These are phyloP conservation scores for Blastomyces percursus DNA, from an alignment of 2,329 filamentous ascomycete species.

Conservation along the genomic window DNA sequence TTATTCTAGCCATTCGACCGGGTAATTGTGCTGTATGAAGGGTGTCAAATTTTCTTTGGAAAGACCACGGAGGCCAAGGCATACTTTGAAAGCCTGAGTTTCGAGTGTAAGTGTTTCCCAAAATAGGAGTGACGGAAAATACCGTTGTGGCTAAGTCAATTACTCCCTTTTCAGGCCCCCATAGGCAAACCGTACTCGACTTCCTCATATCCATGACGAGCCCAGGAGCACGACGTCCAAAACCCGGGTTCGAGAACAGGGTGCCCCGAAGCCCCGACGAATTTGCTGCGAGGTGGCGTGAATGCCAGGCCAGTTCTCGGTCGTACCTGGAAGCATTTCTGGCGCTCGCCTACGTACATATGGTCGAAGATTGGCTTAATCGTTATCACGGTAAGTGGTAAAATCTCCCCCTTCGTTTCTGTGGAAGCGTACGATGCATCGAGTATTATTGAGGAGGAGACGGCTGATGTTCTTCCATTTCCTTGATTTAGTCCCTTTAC, in stretches of 20 bases:
- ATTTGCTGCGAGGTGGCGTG: conserved; percentile 50
- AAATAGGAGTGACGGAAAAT: neutral
- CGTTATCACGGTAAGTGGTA: neutral
- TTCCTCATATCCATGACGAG: neutral
- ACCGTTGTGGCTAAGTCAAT: neutral
- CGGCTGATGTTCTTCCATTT: neutral
- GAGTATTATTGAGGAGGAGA: neutral
- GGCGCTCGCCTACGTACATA: conserved; percentile 80
- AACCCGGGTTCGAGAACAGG: conserved; percentile 38
- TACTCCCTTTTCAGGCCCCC: neutral
- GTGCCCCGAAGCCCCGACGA: conserved; percentile 60
- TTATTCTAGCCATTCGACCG: conserved; percentile 52
- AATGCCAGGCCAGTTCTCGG: conserved; percentile 48
- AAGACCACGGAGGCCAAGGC: conserved; percentile 49
- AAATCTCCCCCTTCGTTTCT: no score
- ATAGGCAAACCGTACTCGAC: neutral
- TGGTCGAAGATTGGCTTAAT: conserved; percentile 62
- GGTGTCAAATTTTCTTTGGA: conserved; percentile 63
- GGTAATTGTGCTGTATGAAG: conserved; percentile 55
- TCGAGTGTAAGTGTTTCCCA: conserved; percentile 40
- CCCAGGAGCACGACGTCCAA: conserved; percentile 36
- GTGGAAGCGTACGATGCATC: neutral
- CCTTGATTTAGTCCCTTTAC: neutral
- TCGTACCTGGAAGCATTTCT: conserved; percentile 82
- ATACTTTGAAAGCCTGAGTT: conserved; percentile 63